Base-by-base conservation (phyloP, 169 alveolate species). In the Eimeria necatrix region DNA sequence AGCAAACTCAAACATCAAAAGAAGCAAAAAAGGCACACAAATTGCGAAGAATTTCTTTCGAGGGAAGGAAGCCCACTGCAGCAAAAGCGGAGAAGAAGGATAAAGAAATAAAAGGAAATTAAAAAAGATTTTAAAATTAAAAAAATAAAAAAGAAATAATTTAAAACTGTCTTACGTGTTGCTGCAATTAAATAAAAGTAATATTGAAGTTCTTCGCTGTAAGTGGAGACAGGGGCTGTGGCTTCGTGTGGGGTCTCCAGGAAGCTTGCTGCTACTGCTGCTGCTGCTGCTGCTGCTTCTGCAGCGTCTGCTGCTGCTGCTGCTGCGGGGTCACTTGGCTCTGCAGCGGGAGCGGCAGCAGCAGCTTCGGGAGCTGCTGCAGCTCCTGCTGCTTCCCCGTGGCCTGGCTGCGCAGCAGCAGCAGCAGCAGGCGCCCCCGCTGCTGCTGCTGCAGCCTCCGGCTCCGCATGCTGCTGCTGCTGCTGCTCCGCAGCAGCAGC, bases 211-310 rank as follows among this genome's bases (percentile, higher is more conserved):
- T 80, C 61, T 4, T 80, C 41, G 59, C 41, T 74, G 6, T 1
- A 24, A 10, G 80, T 16, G 3, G 49, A n/a, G 80, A 49, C 49
- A 41, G 49, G 41, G 51, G 73, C 90, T 22, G 51, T 49, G 49
- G 51, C 53, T 20, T 81, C 73, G 6, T 81, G 48, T 24, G 90
- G 71, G 26, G 71, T 71, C 49, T 81, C 52, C 24, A 81, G 26
- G 41, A 81, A 81, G 51, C 90, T 81, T 7, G 90, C 52, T 46
- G 48, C 60, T 22, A 14, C 64, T 4, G 12, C 22, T 7, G 12
- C 86, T 49, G 8, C 86, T 12, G 26, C 52, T 20, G 26, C 60
- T 5, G 14, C 41, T 22, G n/a, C 18, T 4, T 7, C 8, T 76
- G 24, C 14, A 18, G 86, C 60, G 12, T 76, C 12, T 20, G 12